Base-by-base conservation (phyloP, 176 grass and related monocot genomes). In the Bonia amplexicaulis region DNA sequence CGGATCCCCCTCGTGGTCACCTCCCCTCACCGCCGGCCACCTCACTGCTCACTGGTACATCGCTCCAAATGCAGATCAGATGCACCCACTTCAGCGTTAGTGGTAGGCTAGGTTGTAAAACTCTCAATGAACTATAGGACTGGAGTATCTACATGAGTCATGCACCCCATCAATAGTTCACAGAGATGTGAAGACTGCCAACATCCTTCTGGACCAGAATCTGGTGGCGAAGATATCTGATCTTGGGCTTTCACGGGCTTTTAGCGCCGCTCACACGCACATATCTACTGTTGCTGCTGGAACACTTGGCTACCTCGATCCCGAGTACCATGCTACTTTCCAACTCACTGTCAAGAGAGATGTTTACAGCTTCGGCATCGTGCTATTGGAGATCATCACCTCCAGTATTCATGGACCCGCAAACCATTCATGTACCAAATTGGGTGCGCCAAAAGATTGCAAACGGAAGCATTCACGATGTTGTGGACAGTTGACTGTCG, bases 191-290 rank as follows among this genome's bases (percentile, higher is more conserved):
- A 87, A 87, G 57, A 82, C 78, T 31, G 12, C 78, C 40, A 87
- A 87, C 62, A 87, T 87, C 66, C 85, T 82, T 57, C 71, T 87
- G 5, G 85, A 81, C 69, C 26, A 87, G 42, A 80, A 87, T 42
- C 79, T 76, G 8, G 44, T 81, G 76, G 69, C 78, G 0, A 75
- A 73, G 45, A 81, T 87, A 81, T 31, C 85, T 64, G 85, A 87
- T 73, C 82, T 87, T 27, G 85, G 78, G 4, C 79, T 87, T 42
- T 87, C 85, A 11, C 29, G 71, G 41, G 61, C 79, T 42, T 87
- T 63, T 29, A 62, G 9, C 2, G 26, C 59, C 4, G 31, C 71
- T 9, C 59, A 54, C 60, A 84, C 82, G 5, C 82, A 84, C 31
- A 84, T 84, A 74, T 84, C 82, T 27, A 84, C 71, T 13, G 46